Evolutionary conservation across 768 basidiomycete genomes (phyloP).

Genomic region (Suillus subluteus): DNA sequence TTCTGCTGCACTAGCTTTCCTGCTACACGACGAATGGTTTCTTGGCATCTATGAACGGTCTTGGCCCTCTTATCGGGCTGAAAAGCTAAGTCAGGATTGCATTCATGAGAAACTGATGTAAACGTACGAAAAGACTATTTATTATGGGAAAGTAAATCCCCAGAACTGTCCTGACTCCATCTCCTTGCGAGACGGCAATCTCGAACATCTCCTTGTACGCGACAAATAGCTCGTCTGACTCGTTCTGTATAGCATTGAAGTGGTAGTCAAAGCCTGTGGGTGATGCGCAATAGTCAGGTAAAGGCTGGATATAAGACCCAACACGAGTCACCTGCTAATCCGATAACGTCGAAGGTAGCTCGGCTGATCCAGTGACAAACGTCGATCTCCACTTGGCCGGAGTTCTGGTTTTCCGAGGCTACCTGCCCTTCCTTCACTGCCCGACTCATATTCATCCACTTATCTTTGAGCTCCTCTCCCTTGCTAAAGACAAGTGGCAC

Average conservation of each 20-base stretch:
- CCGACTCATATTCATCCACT: conserved; percentile 56
- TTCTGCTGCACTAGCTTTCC: conserved; percentile 79
- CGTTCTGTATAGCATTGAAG: conserved; percentile 82
- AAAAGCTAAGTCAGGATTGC: background rate
- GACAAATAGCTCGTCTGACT: conserved; percentile 74
- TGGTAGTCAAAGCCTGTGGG: conserved; percentile 79
- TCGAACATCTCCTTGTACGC: conserved; percentile 90
- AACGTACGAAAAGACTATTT: conserved; percentile 58
- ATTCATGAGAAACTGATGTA: background rate
- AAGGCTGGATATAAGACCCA: background rate
- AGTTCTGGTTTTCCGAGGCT: conserved; percentile 19
- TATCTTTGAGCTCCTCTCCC: conserved; percentile 61
- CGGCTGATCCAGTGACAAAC: conserved; percentile 82
- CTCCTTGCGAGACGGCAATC: conserved; percentile 62
- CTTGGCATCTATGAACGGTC: conserved; percentile 58
- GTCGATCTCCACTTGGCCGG: conserved; percentile 55
- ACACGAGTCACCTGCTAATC: conserved; percentile 69
- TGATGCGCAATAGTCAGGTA: background rate
- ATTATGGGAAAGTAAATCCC: conserved; percentile 63
- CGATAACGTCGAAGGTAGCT: conserved; percentile 90
- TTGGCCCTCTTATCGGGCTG: conserved; percentile 59
- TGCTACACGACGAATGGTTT: conserved; percentile 70
- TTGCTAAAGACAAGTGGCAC: conserved; percentile 75
- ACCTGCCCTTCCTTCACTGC: conserved; percentile 26
- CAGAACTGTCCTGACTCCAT: conserved; percentile 47